Evolutionary conservation across 768 basidiomycete genomes (phyloP), one percentile per base, ranked within the genome.

Genomic region (Pleurotus eryngii): DNA sequence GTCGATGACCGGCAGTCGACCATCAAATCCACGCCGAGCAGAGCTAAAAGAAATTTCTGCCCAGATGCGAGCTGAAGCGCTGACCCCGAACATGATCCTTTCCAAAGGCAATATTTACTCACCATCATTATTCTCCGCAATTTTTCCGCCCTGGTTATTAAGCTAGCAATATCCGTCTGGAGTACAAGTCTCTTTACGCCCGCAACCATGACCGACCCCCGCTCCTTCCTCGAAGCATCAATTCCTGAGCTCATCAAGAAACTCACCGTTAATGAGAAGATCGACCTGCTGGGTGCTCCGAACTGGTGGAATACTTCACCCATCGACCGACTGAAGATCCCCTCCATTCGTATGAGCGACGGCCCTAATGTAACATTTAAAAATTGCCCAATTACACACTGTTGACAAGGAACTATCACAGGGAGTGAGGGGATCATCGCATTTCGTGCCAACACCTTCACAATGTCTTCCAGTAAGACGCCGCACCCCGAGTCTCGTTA

Each of bases 261-360:
- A 61, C 76, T 88, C 55, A 80, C 76, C 46, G 75, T 75, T 4
- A 82, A 86, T 20, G 86, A 87, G 72, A 87, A 87, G 68, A 82
- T 86, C 54, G 67, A 77, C 3, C 74, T 89, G 15, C 76, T 87
- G 3, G 78, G 83, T 24, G 86, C 82, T 12, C 84, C 84, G 5
- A 83, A 85, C 61, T 87, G 84, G 83, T 88, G 87, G 86, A 86
- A 86, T 63, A 87, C 86, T 14, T 75, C 74, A 37, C 61, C 80
- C 15, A 76, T 89, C 55, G 70, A 76, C 9, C 75, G 86, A 20
- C 76, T 88, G 15, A 75, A 73, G n/a, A 82, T 89, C 53, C 87
- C 87, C 4, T 76, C 81, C 26, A 74, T 89, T 61, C 81, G 87
- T 22, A 86, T 90, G 80, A 85, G 84, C 64, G 85, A 87, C 70